These are phyloP conservation scores for Zygosaccharomyces rouxii DNA, from an alignment of 805 yeast genomes.

Conservation along the genomic window DNA sequence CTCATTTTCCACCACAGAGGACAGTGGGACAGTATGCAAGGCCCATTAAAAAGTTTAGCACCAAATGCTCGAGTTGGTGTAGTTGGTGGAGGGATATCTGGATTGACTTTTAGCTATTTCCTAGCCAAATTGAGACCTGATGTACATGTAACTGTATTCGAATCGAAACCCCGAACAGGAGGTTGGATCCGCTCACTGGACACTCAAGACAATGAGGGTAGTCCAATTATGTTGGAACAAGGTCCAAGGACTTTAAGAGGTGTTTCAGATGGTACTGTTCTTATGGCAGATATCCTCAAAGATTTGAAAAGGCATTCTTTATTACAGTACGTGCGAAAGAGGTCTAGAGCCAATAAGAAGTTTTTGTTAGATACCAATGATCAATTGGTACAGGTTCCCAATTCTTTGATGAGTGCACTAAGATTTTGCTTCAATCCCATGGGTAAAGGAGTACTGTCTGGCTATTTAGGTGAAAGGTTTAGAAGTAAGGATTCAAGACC, in stretches of 20 bases:
- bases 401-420: slow-evolving; percentile 35
- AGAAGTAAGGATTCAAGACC: slow-evolving; percentile 26
- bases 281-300: slow-evolving; percentile 57
- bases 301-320: slow-evolving; percentile 44
- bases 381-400: slow-evolving; percentile 53
- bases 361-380: slow-evolving; percentile 50
- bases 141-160: slow-evolving; percentile 57
- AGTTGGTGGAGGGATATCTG: slow-evolving; percentile 86
- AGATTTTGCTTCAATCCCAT: slow-evolving; percentile 41
- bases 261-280: slow-evolving; percentile 67
- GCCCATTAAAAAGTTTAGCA: slow-evolving; percentile 22
- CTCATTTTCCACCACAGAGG: background rate
- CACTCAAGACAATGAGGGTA: slow-evolving; percentile 31
- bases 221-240: slow-evolving; percentile 51
- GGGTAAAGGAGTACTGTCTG: slow-evolving; percentile 41
- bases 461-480: slow-evolving; percentile 51
- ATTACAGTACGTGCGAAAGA: slow-evolving; percentile 54
- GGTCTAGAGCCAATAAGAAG: slow-evolving; percentile 65
- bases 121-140: slow-evolving; percentile 74
- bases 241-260: slow-evolving; percentile 93
- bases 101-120: slow-evolving; percentile 69
- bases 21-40: slow-evolving; percentile 13
- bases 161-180: slow-evolving; percentile 53
- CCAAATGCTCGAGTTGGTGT: slow-evolving; percentile 53
- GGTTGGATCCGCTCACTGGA: slow-evolving; percentile 70